A percentile compares a stretch with the other conserved stretches of the same genome.
phyloP scores from a whole-genome alignment of 495 filamentous ascomycete species.

The Penicillium silybi region DNA sequence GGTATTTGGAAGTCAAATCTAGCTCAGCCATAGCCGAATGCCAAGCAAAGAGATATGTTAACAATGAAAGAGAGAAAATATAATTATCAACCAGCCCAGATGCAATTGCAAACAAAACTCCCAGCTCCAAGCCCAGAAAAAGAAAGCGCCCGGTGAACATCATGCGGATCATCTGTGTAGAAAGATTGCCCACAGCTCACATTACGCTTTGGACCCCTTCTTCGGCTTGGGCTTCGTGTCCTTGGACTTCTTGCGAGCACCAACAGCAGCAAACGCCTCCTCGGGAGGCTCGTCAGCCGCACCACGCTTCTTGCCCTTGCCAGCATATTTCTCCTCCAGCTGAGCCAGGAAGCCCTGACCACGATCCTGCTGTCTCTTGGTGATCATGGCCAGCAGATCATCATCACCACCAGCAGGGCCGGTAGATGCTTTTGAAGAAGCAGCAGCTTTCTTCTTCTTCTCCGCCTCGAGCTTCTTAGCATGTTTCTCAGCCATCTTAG shows the following conservation, averaged over 20 bases:
- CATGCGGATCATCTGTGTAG: background rate
- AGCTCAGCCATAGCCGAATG: background rate
- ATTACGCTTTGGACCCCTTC: slow-evolving; percentile 7
- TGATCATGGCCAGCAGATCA: slow-evolving; percentile 24
- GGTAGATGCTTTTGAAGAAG: slow-evolving; percentile 33
- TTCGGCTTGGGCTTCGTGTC: slow-evolving; percentile 12
- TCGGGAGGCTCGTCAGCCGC: slow-evolving; percentile 27
- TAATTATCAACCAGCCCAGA: slow-evolving; percentile 1
- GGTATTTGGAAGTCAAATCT: background rate
- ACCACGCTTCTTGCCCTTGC: slow-evolving; percentile 24
- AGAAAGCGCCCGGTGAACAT: slow-evolving; percentile 1
- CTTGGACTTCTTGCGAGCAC: slow-evolving; percentile 22
- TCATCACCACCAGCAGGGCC: slow-evolving; percentile 12
- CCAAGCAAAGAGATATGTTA: background rate
- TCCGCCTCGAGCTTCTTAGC: slow-evolving; percentile 68
- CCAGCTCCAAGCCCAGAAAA: background rate
- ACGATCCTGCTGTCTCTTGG: slow-evolving; percentile 23
- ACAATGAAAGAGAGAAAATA: background rate
- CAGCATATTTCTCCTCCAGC: slow-evolving; percentile 26
- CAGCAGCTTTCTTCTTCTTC: slow-evolving; percentile 41
- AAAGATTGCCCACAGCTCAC: background rate
- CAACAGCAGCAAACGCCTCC: slow-evolving; percentile 33
- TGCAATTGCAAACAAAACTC: slow-evolving; percentile 9
- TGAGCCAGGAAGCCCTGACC: slow-evolving; percentile 23
- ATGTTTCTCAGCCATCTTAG: slow-evolving; percentile 63